Conservation (phyloP, 1,139 yeast genomes). For the Arxiozyma slooffiae region DNA sequence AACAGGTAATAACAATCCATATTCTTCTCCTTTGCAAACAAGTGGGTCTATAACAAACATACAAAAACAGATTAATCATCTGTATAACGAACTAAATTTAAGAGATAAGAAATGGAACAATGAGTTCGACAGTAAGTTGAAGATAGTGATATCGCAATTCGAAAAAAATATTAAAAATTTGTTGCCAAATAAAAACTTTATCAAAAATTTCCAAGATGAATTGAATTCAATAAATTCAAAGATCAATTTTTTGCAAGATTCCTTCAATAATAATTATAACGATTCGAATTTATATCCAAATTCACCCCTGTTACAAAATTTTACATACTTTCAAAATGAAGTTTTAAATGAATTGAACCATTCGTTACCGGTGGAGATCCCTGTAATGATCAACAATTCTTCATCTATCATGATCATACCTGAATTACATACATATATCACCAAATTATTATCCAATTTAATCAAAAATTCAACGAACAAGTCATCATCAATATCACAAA, state of each 20-base stretch:
- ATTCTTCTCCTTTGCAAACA: not conserved
- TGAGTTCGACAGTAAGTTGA: conserved; percentile 26
- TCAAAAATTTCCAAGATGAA: conserved; percentile 11
- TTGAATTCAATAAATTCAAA: conserved; percentile 10
- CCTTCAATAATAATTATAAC: conserved; percentile 5
- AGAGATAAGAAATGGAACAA: conserved; percentile 18
- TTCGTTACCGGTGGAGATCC: conserved; percentile 25
- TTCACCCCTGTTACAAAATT: conserved; percentile 11
- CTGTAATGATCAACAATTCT: conserved; percentile 23
- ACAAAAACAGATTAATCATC: conserved; percentile 26
- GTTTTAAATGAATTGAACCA: conserved; percentile 15
- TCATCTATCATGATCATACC: conserved; percentile 24
- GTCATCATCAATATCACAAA: too few species aligned
- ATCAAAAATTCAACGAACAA: conserved; percentile 8
- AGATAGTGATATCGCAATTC: conserved; percentile 24
- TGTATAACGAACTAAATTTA: conserved; percentile 21
- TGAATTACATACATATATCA: conserved; percentile 22
- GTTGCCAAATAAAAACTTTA: conserved; percentile 15
- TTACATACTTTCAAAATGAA: conserved; percentile 22
- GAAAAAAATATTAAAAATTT: conserved; percentile 27
- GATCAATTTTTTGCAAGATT: conserved; percentile 9
- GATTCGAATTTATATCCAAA: not conserved
- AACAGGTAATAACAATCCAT: not conserved
- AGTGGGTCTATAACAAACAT: conserved; percentile 11
- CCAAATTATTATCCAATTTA: conserved; percentile 15